Evolutionary conservation across 371 early-diverging fungal genomes (phyloP).

Genomic region (Cokeromyces recurvatus): DNA sequence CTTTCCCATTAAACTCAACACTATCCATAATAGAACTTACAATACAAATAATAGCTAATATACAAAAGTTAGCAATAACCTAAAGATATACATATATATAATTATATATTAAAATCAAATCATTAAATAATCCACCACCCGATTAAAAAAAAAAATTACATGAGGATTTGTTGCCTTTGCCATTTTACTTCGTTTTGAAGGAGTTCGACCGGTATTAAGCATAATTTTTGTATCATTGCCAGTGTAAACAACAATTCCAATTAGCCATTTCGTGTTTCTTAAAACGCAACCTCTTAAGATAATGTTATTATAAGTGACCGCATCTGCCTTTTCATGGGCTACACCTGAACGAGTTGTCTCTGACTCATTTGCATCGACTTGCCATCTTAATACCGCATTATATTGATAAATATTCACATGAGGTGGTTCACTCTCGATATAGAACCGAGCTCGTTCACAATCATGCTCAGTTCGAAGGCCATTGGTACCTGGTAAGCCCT

Average conservation of each 20-base stretch:
- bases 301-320: conserved; percentile 60
- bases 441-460: conserved; percentile 53
- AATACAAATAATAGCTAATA: conserved; percentile 53
- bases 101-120: too few species aligned
- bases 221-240: conserved; percentile 92
- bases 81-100: conserved; percentile 8
- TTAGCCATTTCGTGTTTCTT: conserved; percentile 84
- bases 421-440: conserved; percentile 79
- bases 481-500: conserved; percentile 35
- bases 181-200: conserved; percentile 91
- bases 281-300: conserved; percentile 90
- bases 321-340: conserved; percentile 40
- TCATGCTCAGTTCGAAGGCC: conserved; percentile 41
- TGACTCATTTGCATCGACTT: conserved; percentile 11
- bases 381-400: conserved; percentile 63
- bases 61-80: conserved; percentile 44
- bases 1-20: conserved; percentile 40
- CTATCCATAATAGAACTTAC: conserved; percentile 58
- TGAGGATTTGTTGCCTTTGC: conserved; percentile 94
- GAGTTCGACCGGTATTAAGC: conserved; percentile 85
- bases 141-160: too few species aligned
- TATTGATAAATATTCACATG: conserved; percentile 74
- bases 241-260: conserved; percentile 82
- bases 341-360: conserved; percentile 18
- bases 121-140: too few species aligned